Evolutionary conservation across 192 early-diverging fungal species (phyloP).

Genomic region (Lunasporangiospora selenospora): DNA sequence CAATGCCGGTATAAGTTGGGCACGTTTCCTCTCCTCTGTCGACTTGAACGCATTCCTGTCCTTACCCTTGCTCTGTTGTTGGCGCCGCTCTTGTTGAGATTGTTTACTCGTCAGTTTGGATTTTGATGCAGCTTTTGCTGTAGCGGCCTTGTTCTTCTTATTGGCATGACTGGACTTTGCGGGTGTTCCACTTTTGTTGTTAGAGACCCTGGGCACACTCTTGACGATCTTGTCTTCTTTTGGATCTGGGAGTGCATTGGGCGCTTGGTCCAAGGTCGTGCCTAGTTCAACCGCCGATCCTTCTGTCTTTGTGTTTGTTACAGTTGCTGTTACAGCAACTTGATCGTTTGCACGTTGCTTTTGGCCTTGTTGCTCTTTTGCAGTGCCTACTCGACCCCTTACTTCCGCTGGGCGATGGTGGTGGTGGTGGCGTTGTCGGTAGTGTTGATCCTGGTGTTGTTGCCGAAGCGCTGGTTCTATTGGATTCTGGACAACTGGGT

Average conservation of each 20-base stretch:
- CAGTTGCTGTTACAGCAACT: no score
- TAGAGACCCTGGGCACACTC: no score
- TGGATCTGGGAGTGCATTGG: no score
- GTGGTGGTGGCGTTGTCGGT: background rate
- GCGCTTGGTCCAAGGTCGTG: no score
- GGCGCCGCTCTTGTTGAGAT: background rate
- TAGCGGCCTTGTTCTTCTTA: no score
- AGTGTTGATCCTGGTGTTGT: background rate
- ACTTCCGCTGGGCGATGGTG: background rate
- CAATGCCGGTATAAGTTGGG: conserved; percentile 22
- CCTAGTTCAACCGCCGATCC: no score
- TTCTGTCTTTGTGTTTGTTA: background rate
- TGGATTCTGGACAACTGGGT: no score
- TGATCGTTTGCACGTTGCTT: background rate
- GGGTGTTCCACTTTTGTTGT: no score
- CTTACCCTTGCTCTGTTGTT: background rate
- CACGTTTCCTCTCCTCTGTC: conserved; percentile 29
- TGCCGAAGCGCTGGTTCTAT: no score
- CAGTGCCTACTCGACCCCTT: background rate
- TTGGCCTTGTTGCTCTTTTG: background rate
- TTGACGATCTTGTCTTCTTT: no score
- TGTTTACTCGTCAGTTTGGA: conserved; percentile 8
- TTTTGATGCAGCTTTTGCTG: background rate
- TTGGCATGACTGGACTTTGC: no score
- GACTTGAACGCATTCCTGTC: conserved; percentile 23